phyloP scores from a whole-genome alignment of 176 grass and related monocot genomes.

The Luzula sylvatica region DNA sequence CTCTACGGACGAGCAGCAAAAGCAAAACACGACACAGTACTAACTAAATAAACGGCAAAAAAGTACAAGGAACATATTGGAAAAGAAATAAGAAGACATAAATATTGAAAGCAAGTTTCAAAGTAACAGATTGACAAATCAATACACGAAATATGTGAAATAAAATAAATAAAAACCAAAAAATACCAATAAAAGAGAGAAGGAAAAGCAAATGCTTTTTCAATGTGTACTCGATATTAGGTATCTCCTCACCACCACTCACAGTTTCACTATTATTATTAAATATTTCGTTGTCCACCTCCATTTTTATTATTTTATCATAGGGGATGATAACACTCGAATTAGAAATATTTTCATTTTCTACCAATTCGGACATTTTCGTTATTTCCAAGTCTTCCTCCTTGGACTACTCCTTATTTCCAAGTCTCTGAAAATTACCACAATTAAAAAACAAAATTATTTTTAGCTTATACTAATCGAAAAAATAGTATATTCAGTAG shows the following conservation, averaged over 20 bases:
- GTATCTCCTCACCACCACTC: conserved; percentile 76
- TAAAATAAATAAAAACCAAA: conserved; percentile 7
- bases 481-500: no score
- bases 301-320: no score
- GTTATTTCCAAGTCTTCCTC: conserved; percentile 16
- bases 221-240: conserved; percentile 98
- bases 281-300: conserved; percentile 20
- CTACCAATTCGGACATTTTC: conserved; percentile 15
- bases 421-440: conserved; percentile 64
- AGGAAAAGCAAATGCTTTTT: conserved; percentile 71
- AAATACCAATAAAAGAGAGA: conserved; percentile 12
- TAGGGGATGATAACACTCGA: no score
- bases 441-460: background rate
- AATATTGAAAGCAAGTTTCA: conserved; percentile 24
- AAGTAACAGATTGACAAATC: conserved; percentile 29
- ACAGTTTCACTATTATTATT: conserved; percentile 36
- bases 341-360: no score
- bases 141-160: conserved; percentile 4
- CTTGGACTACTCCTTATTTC: conserved; percentile 21
- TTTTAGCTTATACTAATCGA: conserved; percentile 7
- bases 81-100: no score
- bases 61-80: no score
- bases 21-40: no score
- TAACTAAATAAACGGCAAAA: no score
- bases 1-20: conserved; percentile 12